These are phyloP conservation scores for Candida insectorum DNA, from an alignment of 805 yeast species.

Conservation along the genomic window DNA sequence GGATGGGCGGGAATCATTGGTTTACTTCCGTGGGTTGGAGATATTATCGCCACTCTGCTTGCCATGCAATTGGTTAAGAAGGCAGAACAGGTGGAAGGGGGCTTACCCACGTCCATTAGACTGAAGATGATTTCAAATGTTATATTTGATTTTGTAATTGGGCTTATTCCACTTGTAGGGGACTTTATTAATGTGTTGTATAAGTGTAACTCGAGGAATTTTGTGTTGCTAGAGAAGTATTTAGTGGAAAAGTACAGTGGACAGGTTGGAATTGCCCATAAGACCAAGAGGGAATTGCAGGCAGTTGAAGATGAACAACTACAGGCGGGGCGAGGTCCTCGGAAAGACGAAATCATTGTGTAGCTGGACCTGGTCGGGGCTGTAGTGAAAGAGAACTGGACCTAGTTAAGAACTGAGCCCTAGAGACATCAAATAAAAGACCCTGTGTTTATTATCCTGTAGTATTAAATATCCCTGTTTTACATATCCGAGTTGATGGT, in stretches of 20 bases:
- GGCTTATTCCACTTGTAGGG: constrained; percentile 70
- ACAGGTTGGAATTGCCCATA: constrained; percentile 2
- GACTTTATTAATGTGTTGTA: constrained; percentile 67
- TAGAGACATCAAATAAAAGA: too few species aligned
- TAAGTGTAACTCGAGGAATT: constrained; percentile 75
- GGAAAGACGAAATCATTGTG: constrained; percentile 7
- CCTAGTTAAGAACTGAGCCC: neutral
- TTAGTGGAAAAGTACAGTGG: constrained; percentile 28
- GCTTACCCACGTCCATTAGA: constrained; percentile 28
- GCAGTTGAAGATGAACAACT: constrained; percentile 3
- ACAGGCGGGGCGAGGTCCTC: constrained; percentile 3
- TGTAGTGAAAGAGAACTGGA: too few species aligned
- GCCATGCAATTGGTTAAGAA: constrained; percentile 28
- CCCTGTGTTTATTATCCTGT: too few species aligned
- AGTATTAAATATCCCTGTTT: too few species aligned
- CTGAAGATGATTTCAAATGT: constrained; percentile 38
- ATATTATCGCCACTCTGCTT: constrained; percentile 24
- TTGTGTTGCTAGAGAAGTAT: constrained; percentile 43
- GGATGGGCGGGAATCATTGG: constrained; percentile 45
- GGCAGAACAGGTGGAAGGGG: constrained; percentile 36
- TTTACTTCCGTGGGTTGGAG: constrained; percentile 41
- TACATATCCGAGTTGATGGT: too few species aligned
- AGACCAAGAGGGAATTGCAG: constrained; percentile 5
- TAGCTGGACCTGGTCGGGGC: constrained; percentile 3
- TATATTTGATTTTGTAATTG: constrained; percentile 37